Conservation (phyloP, 139 green algal species). For the Coccomyxa sp. region DNA sequence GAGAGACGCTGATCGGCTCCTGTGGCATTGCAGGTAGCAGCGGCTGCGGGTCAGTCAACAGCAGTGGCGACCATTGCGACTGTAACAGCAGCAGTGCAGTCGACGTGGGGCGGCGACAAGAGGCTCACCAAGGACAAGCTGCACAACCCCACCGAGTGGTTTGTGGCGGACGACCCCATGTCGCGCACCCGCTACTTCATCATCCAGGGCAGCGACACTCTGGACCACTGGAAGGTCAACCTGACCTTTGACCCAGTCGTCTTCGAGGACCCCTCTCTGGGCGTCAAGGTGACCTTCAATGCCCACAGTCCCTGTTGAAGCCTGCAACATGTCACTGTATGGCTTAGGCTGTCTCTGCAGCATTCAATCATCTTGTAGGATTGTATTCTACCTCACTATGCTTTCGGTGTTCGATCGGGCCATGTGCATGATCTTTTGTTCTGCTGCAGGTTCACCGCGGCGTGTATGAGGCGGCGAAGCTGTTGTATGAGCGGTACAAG, state of each 20-base stretch:
- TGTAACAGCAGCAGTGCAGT: constrained; percentile 33
- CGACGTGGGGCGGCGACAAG: constrained; percentile 15
- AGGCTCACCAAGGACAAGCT: constrained; percentile 2
- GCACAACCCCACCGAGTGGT: constrained; percentile 55
- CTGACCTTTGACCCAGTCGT: constrained; percentile 92
- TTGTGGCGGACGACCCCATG: constrained; percentile 71
- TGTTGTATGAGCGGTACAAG: constrained; percentile 87
- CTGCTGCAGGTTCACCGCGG: constrained; percentile 89
- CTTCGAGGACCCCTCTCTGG: constrained; percentile 86
- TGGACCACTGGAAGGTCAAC: constrained; percentile 80
- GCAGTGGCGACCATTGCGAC: constrained; percentile 40
- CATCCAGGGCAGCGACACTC: constrained; percentile 78
- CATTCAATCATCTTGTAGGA: not conserved
- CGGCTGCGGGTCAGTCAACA: constrained; percentile 30
- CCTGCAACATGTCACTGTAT: not conserved
- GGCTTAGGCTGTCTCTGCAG: not conserved
- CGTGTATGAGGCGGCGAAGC: constrained; percentile 82
- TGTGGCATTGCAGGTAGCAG: constrained; percentile 20
- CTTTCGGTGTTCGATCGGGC: not conserved
- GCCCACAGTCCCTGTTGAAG: too few species aligned
- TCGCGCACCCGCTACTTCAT: constrained; percentile 66
- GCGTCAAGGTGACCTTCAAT: constrained; percentile 55
- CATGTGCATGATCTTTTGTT: not conserved
- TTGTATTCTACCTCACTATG: not conserved
- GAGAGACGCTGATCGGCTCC: too few species aligned